phyloP scores from a whole-genome alignment of 148 eudicot species.

The Pharnaceum exiguum region DNA sequence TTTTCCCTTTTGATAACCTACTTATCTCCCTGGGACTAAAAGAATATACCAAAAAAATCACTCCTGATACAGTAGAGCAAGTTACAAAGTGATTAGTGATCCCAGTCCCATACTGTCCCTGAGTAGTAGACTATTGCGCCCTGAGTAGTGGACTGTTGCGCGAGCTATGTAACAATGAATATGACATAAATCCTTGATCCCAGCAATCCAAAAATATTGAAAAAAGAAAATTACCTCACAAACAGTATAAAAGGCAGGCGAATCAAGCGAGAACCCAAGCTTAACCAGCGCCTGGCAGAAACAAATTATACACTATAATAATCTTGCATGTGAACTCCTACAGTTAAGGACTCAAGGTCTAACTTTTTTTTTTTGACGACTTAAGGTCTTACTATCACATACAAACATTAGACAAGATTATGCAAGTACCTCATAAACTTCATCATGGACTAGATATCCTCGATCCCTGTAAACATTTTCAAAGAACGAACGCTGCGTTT shows the following conservation, averaged over 20 bases:
- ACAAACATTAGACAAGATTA: not conserved
- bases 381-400: not conserved
- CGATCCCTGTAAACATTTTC: constrained; percentile 43
- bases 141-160: no score
- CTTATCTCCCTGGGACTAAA: no score
- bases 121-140: no score
- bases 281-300: constrained; percentile 57
- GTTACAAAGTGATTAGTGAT: no score
- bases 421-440: constrained; percentile 53
- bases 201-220: not conserved
- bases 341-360: no score
- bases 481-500: constrained; percentile 1
- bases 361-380: no score
- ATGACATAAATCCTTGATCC: not conserved
- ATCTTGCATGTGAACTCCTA: no score
- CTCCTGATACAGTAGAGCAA: no score
- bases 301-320: not conserved
- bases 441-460: constrained; percentile 69
- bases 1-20: no score
- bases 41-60: no score
- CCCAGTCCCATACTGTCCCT: no score
- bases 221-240: constrained; percentile 52
- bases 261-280: constrained; percentile 71
- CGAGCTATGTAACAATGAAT: no score
- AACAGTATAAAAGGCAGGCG: constrained; percentile 81